These are phyloP conservation scores for Termitomyces sp. DNA, from an alignment of 768 basidiomycete species.

Conservation along the genomic window DNA sequence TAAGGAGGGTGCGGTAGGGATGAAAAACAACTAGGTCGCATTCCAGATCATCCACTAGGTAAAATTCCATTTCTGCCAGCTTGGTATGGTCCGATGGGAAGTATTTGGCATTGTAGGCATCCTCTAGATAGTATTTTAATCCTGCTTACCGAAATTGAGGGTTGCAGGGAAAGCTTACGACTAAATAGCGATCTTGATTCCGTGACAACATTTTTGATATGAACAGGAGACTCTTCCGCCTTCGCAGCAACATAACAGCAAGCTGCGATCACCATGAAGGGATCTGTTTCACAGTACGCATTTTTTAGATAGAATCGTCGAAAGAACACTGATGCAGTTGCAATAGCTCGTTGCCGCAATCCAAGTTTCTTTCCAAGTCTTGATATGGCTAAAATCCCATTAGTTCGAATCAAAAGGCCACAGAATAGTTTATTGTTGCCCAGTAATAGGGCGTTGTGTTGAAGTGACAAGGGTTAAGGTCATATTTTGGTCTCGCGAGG, in stretches of 20 bases:
- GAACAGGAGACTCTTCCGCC: conserved; percentile 92
- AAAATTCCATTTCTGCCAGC: conserved; percentile 99
- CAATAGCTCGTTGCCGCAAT: conserved; percentile 86
- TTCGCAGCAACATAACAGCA: conserved; percentile 97
- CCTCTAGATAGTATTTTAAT: conserved; percentile 29
- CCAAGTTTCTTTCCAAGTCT: conserved; percentile 81
- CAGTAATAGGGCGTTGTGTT: background rate
- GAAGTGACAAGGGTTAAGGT: background rate
- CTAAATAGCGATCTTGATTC: conserved; percentile 79
- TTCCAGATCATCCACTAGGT: conserved; percentile 93
- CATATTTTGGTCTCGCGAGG: background rate
- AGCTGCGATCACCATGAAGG: conserved; percentile 86
- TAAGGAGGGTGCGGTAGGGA: conserved; percentile 85
- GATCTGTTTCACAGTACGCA: conserved; percentile 92
- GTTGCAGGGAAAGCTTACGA: conserved; percentile 36
- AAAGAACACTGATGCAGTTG: conserved; percentile 94
- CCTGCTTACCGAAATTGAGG: background rate
- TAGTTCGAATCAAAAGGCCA: background rate
- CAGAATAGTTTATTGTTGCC: background rate
- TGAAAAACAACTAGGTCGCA: conserved; percentile 93
- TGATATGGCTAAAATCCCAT: conserved; percentile 55
- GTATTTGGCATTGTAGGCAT: conserved; percentile 68
- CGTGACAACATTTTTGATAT: conserved; percentile 86
- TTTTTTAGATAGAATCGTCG: conserved; percentile 97
- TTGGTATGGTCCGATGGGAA: conserved; percentile 88